Evolutionary conservation across 2,329 filamentous ascomycete species (phyloP).

Genomic region (Epichloe bromicola): DNA sequence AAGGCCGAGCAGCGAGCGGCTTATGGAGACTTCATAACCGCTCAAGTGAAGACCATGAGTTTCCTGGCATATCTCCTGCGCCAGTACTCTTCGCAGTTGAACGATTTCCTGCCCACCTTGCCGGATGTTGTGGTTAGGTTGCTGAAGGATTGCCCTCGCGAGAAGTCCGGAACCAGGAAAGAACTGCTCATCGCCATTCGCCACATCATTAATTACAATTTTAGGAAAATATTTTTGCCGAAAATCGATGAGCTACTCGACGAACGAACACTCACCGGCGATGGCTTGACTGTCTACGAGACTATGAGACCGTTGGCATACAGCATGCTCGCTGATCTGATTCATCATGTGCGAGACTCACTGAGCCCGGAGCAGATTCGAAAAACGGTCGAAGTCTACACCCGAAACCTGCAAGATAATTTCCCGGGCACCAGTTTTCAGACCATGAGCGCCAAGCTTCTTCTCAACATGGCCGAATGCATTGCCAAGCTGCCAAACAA

Average conservation of each 20-base stretch:
- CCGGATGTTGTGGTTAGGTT: conserved; percentile 84
- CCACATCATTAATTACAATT: conserved; percentile 99
- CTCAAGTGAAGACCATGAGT: conserved; percentile 98
- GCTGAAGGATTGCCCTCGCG: conserved; percentile 83
- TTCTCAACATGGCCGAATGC: conserved; percentile 96
- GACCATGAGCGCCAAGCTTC: conserved; percentile 95
- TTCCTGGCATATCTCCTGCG: conserved; percentile 88
- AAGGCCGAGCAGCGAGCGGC: conserved; percentile 64
- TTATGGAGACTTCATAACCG: conserved; percentile 95
- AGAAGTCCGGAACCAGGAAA: conserved; percentile 87
- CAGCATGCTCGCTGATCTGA: conserved; percentile 95
- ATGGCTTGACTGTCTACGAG: conserved; percentile 92
- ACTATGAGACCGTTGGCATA: conserved; percentile 92
- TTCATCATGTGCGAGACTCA: conserved; percentile 91
- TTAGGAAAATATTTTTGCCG: conserved; percentile 81
- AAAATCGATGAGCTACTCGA: conserved; percentile 95
- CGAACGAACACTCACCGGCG: conserved; percentile 85
- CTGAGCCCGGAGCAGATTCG: conserved; percentile 82
- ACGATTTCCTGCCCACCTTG: conserved; percentile 74
- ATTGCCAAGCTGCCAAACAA: conserved; percentile 92
- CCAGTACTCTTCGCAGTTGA: conserved; percentile 74
- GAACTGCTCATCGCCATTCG: conserved; percentile 92
- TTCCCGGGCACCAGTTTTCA: conserved; percentile 98
- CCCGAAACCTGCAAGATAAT: conserved; percentile 85
- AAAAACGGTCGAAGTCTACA: conserved; percentile 93